Evolutionary conservation across 202 grass and related monocot genomes (phyloP), one percentile per base, ranked within the genome.

Genomic region (Musa balbisiana): DNA sequence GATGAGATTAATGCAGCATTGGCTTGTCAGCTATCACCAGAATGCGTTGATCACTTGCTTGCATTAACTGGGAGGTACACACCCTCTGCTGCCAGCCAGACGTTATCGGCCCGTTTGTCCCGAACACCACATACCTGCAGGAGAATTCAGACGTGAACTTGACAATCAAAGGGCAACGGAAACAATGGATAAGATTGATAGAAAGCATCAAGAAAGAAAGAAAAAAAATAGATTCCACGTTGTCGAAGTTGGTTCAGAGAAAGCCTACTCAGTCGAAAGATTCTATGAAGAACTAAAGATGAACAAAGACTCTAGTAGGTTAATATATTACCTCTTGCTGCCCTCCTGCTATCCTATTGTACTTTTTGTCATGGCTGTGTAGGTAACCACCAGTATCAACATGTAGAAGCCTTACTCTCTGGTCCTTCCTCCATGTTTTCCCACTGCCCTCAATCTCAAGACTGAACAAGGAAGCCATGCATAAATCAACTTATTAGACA

Each of bases 351-450:
- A 91, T 93, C 64, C 88, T 87, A 70, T 81, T 86, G 71, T 89
- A 98, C 79, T 98, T 98, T 81, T 78, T 87, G 33, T 98, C 87
- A 80, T 98, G 94, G 80, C 88, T 91, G 73, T 98, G 94, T 64
- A 98, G 82, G 89, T 91, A 98, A 54, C 94, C 88, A 68, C 79
- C 73, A n/a, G 94, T 93, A 71, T 98, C 88, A 60, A 94, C 72
- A 83, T 98, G 94, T 11, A 53, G 85, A 22, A 98, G 58, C 26
- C 91, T 87, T 72, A 98, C 80, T 79, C 63, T 87, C 67, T 98
- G 91, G 75, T 92, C 80, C 82, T 91, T 86, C n/a, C 29, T 86
- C 94, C 94, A 98, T 51, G 75, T 83, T 84, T 89, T 86, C 8
- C 86, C 79, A 14, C 52, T 80, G 62, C 83, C 89, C 74, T 88